Conservation (phyloP, 257 asterid species). For the Capsicum rhomboideum region DNA sequence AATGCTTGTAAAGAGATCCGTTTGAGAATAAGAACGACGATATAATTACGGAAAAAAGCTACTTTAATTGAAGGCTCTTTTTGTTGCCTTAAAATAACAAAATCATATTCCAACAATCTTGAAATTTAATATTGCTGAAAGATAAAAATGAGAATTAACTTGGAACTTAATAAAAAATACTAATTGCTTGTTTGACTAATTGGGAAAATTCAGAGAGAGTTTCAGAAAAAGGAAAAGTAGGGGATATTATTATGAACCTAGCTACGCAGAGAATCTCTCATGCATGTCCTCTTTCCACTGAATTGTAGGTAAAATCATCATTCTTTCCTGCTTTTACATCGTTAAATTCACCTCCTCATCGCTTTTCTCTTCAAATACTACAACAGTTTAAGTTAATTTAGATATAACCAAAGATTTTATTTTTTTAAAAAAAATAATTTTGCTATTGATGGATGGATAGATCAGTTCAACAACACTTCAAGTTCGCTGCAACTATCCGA, state of each 20-base stretch:
- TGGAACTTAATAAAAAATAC: not conserved
- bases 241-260: conserved; percentile 14
- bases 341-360: not conserved
- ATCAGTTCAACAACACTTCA: conserved; percentile 44
- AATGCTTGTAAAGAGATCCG: not conserved
- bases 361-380: not conserved
- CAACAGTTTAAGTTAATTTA: not conserved
- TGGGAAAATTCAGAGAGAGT: conserved; percentile 12
- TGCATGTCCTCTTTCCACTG: conserved; percentile 22
- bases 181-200: conserved; percentile 30
- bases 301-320: conserved; percentile 30
- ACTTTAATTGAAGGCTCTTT: not conserved
- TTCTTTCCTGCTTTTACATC: not conserved
- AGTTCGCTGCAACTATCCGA: conserved; percentile 47
- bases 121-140: not conserved
- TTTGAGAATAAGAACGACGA: not conserved
- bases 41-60: not conserved
- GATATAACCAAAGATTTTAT: not conserved
- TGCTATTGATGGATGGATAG: conserved; percentile 18
- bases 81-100: not conserved
- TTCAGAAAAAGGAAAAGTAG: conserved; percentile 12
- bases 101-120: not conserved
- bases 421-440: not conserved
- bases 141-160: not conserved
- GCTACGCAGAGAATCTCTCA: conserved; percentile 10